Base-by-base conservation (phyloP, 148 eudicot species). In the Bassia scoparia region DNA sequence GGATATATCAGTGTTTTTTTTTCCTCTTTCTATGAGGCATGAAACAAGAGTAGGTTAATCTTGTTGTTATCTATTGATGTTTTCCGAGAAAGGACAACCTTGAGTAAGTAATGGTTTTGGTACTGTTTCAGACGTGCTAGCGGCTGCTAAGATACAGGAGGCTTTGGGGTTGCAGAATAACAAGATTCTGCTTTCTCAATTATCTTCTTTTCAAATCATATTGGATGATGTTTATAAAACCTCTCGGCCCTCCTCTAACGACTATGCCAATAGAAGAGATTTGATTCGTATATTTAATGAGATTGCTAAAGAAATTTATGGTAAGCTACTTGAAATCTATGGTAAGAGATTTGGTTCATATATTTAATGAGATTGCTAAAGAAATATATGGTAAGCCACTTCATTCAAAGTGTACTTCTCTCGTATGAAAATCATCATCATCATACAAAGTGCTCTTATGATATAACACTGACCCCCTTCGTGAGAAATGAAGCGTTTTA, bases 231-330 rank as follows among this genome's bases (percentile, higher is more conserved):
- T 83, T 69, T 91, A 84, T 74, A 72, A n/a, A 41, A 68, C 35
- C 64, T 76, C 74, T 15, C 75, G 89, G 37, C 98, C 98, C 69
- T 84, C 73, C 75, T 74, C 76, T 69, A 68, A 63, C 35, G 98
- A 94, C 65, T 91, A 91, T 78, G 82, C 73, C 60, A 77, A 48
- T 69, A 88, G 98, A 72, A 82, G 75, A 69, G 86, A 89, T 73
- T 75, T 94, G 74, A 71, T 94, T 72, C 86, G 86, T 48, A 83
- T 88, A 65, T 87, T 94, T 70, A 94, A 91, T 78, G 85, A 72
- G 33, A 91, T 94, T 31, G 91, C 97, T 60, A 89, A 72, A 74
- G 97, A 94, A 76, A 67, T 89, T 26, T 91, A 81, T 79, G 97
- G 98, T 90, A 89, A 77, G 62, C 71, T 33, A n/a, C n/a, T n/a